Conservation (phyloP, 2,329 filamentous ascomycete genomes). For the Pseudogymnoascus destructans region DNA sequence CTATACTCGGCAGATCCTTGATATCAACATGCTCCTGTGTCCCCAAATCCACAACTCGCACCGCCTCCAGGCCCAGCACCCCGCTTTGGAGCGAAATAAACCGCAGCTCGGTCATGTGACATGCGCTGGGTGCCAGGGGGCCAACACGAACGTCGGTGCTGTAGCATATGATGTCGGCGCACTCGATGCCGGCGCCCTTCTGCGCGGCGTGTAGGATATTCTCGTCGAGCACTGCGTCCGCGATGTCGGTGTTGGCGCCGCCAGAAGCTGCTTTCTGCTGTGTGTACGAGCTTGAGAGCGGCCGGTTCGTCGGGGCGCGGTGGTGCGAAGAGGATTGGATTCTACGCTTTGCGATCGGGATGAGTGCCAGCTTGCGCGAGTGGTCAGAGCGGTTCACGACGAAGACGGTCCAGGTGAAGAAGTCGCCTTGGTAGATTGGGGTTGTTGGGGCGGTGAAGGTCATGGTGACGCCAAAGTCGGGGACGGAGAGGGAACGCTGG, state of each 20-base stretch:
- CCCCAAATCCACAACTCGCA: conserved; percentile 59
- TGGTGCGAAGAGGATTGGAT: conserved; percentile 33
- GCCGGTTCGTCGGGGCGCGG: conserved; percentile 28
- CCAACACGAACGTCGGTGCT: conserved; percentile 64
- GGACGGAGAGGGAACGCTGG: conserved; percentile 33
- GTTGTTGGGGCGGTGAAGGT: conserved; percentile 56
- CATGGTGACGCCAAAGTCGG: conserved; percentile 59
- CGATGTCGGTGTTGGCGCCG: conserved; percentile 29
- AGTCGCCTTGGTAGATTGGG: conserved; percentile 47
- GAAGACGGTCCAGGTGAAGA: conserved; percentile 61
- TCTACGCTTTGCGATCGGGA: conserved; percentile 52
- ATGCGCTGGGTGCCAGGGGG: conserved; percentile 57
- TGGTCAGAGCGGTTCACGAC: conserved; percentile 57
- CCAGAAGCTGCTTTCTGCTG: conserved; percentile 20
- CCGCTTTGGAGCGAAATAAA: conserved; percentile 55
- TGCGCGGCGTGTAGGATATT: conserved; percentile 60
- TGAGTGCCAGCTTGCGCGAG: conserved; percentile 55
- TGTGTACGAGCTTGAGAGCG: conserved; percentile 36
- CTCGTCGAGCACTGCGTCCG: conserved; percentile 59
- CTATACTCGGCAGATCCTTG: conserved; percentile 56
- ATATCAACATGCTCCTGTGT: conserved; percentile 69
- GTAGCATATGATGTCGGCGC: conserved; percentile 58
- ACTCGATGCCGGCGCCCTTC: conserved; percentile 48
- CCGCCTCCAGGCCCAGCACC: conserved; percentile 55
- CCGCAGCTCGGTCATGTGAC: conserved; percentile 58